phyloP scores from a whole-genome alignment of 2,329 filamentous ascomycete genomes.

The Alternaria ethzedia region DNA sequence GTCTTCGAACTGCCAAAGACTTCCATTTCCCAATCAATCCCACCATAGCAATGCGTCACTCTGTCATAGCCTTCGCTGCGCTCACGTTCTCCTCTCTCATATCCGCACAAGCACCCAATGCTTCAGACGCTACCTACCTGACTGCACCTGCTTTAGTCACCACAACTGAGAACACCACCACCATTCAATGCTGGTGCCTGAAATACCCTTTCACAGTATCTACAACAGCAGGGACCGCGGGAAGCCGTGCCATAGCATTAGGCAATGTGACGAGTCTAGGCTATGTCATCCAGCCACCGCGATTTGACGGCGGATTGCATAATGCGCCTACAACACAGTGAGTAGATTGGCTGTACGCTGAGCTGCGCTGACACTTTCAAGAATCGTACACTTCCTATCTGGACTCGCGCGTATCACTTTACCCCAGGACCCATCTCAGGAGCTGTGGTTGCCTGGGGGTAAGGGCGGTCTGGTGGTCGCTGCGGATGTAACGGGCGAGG shows the following conservation, averaged over 20 bases:
- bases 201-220: constrained; percentile 32
- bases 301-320: constrained; percentile 43
- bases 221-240: constrained; percentile 33
- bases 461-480: constrained; percentile 41
- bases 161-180: constrained; percentile 36
- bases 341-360: neutral
- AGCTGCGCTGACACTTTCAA: neutral
- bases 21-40: neutral
- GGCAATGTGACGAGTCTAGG: constrained; percentile 30
- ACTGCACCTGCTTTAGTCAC: constrained; percentile 44
- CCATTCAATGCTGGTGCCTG: constrained; percentile 46
- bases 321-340: constrained; percentile 42
- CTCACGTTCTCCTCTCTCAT: neutral
- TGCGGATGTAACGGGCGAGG: constrained; percentile 37
- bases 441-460: constrained; percentile 44
- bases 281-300: constrained; percentile 42
- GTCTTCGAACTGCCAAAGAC: neutral
- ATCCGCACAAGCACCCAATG: constrained; percentile 1
- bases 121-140: constrained; percentile 27
- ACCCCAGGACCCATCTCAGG: constrained; percentile 26
- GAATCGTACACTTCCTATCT: constrained; percentile 40
- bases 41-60: neutral
- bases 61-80: neutral
- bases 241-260: constrained; percentile 28
- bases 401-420: constrained; percentile 43